phyloP scores from a whole-genome alignment of 2,329 filamentous ascomycete species.

The Xylaria sp. region DNA sequence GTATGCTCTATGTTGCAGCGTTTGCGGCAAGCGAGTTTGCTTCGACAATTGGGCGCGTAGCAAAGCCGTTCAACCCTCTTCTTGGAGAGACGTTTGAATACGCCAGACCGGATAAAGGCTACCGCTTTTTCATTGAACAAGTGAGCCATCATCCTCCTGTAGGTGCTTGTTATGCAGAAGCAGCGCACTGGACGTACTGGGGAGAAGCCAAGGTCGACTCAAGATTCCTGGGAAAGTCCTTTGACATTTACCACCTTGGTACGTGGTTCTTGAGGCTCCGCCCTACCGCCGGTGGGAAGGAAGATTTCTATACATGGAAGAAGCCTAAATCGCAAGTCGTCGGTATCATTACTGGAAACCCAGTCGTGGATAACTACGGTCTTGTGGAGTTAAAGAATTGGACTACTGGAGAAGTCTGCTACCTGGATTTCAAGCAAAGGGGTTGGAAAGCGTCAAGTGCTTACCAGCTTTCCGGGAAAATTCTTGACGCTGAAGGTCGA shows the following conservation, averaged over 20 bases:
- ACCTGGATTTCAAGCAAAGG: constrained; percentile 91
- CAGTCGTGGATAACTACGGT: constrained; percentile 97
- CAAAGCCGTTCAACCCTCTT: constrained; percentile 97
- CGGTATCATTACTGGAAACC: constrained; percentile 96
- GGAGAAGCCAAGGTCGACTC: constrained; percentile 95
- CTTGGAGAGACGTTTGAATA: constrained; percentile 98
- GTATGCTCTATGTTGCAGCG: constrained; percentile 92
- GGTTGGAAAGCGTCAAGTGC: constrained; percentile 96
- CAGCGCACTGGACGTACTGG: constrained; percentile 95
- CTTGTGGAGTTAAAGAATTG: constrained; percentile 98
- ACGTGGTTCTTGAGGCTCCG: constrained; percentile 95
- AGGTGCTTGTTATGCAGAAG: constrained; percentile 92
- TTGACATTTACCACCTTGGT: constrained; percentile 94
- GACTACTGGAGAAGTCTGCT: constrained; percentile 91
- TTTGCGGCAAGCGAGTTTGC: constrained; percentile 98
- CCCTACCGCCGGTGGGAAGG: constrained; percentile 77
- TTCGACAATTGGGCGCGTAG: constrained; percentile 94
- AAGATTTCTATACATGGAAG: constrained; percentile 97
- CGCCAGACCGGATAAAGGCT: constrained; percentile 93
- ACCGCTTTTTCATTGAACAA: constrained; percentile 98
- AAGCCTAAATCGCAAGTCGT: constrained; percentile 98
- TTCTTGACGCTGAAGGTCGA: constrained; percentile 80
- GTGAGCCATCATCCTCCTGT: constrained; percentile 97
- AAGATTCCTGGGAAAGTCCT: constrained; percentile 97
- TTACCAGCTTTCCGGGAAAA: constrained; percentile 87